Base-by-base conservation (phyloP, 352 stramenopile genomes). In the Thraustochytrium sp. region DNA sequence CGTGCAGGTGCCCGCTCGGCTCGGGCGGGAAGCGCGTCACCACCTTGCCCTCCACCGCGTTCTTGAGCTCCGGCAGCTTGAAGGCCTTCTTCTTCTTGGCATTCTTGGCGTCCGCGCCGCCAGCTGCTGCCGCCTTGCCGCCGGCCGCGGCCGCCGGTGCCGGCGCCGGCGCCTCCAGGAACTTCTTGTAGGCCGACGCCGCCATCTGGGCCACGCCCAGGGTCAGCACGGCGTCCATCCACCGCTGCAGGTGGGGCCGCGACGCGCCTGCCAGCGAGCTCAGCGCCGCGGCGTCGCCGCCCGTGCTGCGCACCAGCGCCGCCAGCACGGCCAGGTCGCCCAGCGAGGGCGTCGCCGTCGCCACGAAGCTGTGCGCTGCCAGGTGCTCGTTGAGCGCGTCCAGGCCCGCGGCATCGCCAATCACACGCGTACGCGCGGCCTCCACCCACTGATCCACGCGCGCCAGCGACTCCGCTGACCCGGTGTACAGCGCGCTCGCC, bases 1-100 rank as follows among this genome's bases (percentile, higher is more conserved):
- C 98, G 90, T 99, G 97, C 51, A 99, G 89, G 88, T 99, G 99
- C 77, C 97, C 97, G 86, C 90, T 97, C 3, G 97, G 96, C 90
- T 99, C 97, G 2, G 97, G 97, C 18, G 96, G 97, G 84, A 99
- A 99, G 3, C 97, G 93, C 64, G 97, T 99, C 5, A 98, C 93
- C 38, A 99, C 96, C 82, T 97, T 91, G 61, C 97, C 97, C 48
- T 97, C 90, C 29, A 96, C 90, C 44, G 95, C 96, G 83, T 94
- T 96, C 87, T 98, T 94, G 49, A 99, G 89, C 11, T 91, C 38
- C 90, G 93, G 86, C 91, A 98, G 86, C 91, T 96, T 90, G 42
- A 92, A 92, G 86, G 94, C 94, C 76, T 86, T 87, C 87, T 87
- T 87, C 36, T 76, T 84, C 26, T 84, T 82, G 2, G 80, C 68